Conservation (phyloP, 495 filamentous ascomycete genomes). For the Bacidia gigantensis region DNA sequence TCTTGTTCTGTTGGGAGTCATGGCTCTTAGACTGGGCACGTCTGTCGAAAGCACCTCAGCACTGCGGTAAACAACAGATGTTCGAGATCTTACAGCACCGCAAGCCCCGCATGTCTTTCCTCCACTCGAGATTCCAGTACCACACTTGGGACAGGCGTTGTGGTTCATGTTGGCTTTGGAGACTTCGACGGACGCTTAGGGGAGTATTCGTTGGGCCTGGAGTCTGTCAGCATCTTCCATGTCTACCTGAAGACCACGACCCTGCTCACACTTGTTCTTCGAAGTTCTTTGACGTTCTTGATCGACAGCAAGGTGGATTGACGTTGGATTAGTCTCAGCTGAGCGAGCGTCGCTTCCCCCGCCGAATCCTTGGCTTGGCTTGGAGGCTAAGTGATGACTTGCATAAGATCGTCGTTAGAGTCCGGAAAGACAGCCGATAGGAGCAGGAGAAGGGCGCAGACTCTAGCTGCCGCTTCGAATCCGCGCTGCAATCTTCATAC, state of each 20-base stretch:
- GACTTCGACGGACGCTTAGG: neutral
- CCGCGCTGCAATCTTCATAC: too few relatives aligned
- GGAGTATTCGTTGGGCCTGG: neutral
- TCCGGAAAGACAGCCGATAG: too few relatives aligned
- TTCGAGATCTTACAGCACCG: neutral
- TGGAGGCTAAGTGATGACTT: too few relatives aligned
- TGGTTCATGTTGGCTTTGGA: constrained; percentile 1
- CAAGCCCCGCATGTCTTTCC: constrained; percentile 6
- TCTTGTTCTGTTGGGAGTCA: too few relatives aligned
- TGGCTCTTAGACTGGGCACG: neutral
- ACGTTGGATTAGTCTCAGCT: too few relatives aligned
- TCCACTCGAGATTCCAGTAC: neutral
- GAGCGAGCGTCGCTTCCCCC: too few relatives aligned
- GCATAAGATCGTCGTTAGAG: too few relatives aligned
- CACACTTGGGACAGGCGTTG: constrained; percentile 8
- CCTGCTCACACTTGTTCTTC: neutral
- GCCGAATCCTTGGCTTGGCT: too few relatives aligned
- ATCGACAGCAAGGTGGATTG: too few relatives aligned
- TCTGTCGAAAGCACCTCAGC: neutral
- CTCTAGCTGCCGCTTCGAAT: too few relatives aligned
- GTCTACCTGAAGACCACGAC: neutral
- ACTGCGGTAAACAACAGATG: neutral
- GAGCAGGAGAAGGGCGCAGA: too few relatives aligned
- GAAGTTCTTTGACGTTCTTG: too few relatives aligned
- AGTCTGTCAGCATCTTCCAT: neutral